phyloP scores from a whole-genome alignment of 495 filamentous ascomycete genomes.

The Hyaloscypha finlandica region DNA sequence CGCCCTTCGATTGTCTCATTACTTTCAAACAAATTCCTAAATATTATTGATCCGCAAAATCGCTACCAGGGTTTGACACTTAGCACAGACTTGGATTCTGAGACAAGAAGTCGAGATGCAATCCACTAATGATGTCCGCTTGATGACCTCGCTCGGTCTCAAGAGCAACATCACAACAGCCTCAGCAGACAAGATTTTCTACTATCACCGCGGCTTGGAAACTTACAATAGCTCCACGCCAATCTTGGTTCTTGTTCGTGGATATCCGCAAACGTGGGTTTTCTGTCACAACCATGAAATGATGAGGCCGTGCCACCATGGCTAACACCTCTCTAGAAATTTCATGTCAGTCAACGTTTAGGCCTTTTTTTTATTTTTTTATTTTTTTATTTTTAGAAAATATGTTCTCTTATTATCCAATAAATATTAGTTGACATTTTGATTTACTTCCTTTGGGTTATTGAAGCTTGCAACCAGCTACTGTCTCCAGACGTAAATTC shows the following conservation, averaged over 20 bases:
- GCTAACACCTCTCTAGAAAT: conserved; percentile 14
- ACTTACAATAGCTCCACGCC: conserved; percentile 16
- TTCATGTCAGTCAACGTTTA: conserved; percentile 14
- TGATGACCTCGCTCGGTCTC: conserved; percentile 22
- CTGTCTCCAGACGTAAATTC: not conserved
- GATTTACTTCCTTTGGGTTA: too few relatives aligned
- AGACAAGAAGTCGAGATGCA: not conserved
- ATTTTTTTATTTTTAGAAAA: too few relatives aligned
- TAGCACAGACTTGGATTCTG: not conserved
- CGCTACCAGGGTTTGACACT: too few relatives aligned
- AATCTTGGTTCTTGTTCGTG: conserved; percentile 38
- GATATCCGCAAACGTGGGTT: conserved; percentile 36
- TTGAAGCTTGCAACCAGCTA: not conserved
- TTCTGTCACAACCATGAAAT: not conserved
- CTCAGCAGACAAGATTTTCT: conserved; percentile 18
- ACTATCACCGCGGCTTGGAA: conserved; percentile 19
- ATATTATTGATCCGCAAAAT: too few relatives aligned
- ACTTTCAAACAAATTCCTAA: too few relatives aligned
- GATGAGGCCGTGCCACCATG: not conserved
- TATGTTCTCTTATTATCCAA: too few relatives aligned
- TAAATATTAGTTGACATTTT: not conserved
- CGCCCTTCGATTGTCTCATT: not conserved
- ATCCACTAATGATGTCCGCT: conserved; percentile 5
- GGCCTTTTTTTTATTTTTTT: not conserved
- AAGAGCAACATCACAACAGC: conserved; percentile 10